phyloP scores from a whole-genome alignment of 1,284 basidiomycete species.

The Macrocybe sp. region DNA sequence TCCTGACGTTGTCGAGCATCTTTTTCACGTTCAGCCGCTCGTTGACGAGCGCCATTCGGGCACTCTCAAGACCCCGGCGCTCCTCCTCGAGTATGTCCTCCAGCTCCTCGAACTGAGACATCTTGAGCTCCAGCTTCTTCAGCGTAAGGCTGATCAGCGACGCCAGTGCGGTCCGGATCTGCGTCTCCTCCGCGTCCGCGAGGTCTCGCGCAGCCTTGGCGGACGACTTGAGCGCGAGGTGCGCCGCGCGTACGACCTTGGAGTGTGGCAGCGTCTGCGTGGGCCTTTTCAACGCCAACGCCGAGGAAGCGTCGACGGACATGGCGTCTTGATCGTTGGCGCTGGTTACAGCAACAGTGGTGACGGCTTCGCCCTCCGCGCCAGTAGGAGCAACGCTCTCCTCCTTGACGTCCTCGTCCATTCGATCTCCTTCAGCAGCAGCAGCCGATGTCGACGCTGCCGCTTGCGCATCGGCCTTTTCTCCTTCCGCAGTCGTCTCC shows the following conservation, averaged over 20 bases:
- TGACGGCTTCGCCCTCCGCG: constrained; percentile 25
- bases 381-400: constrained; percentile 21
- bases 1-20: constrained; percentile 58
- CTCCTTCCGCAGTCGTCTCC: constrained; percentile 25
- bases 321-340: constrained; percentile 18
- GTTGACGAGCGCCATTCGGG: constrained; percentile 59
- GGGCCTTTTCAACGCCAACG: constrained; percentile 19
- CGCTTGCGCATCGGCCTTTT: constrained; percentile 24
- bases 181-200: constrained; percentile 80
- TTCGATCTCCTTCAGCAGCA: constrained; percentile 30
- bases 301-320: constrained; percentile 30
- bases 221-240: constrained; percentile 84
- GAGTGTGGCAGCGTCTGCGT: constrained; percentile 58
- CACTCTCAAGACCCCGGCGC: constrained; percentile 67
- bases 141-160: constrained; percentile 89
- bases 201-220: constrained; percentile 82
- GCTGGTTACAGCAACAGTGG: constrained; percentile 24
- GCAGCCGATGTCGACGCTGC: constrained; percentile 26
- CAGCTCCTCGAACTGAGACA: constrained; percentile 87
- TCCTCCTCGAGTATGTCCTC: constrained; percentile 89
- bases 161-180: constrained; percentile 79
- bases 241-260: constrained; percentile 75
- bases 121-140: constrained; percentile 91
- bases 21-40: constrained; percentile 63
- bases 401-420: constrained; percentile 34